phyloP scores from a whole-genome alignment of 192 early-diverging fungal species.

The Coemansia interrupta region DNA sequence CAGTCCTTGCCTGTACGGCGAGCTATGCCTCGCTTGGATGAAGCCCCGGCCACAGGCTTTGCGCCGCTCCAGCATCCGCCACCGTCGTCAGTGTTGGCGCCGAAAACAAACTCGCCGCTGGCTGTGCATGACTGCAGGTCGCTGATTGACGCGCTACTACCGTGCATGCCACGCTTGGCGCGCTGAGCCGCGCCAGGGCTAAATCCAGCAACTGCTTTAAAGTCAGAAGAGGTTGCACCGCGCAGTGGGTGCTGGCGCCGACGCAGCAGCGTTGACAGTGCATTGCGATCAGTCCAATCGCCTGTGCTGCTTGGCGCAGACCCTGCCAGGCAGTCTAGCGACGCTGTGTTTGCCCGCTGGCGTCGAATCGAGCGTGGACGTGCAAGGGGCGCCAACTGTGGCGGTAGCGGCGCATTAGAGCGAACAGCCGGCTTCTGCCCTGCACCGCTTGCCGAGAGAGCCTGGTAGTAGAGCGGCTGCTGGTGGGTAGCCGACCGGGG shows the following conservation, averaged over 20 bases:
- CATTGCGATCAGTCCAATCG: constrained; percentile 11
- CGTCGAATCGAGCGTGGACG: constrained; percentile 37
- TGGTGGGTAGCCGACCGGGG: background rate
- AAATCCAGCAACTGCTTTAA: constrained; percentile 45
- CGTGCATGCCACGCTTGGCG: constrained; percentile 30
- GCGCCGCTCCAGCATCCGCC: constrained; percentile 24
- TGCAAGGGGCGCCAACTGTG: constrained; percentile 14
- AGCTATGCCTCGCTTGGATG: constrained; percentile 10
- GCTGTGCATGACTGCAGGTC: constrained; percentile 43
- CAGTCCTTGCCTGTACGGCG: constrained; percentile 40
- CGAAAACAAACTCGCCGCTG: constrained; percentile 26
- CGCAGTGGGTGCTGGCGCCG: constrained; percentile 46
- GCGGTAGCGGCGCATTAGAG: background rate
- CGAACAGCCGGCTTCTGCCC: background rate
- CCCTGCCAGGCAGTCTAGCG: constrained; percentile 32
- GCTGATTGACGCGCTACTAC: constrained; percentile 35
- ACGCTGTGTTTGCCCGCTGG: constrained; percentile 46
- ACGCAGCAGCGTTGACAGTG: constrained; percentile 35
- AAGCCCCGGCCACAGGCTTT: background rate
- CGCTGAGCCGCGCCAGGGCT: constrained; percentile 49
- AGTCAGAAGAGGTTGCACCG: constrained; percentile 37
- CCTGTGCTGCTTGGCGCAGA: constrained; percentile 1
- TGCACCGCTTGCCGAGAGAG: constrained; percentile 12
- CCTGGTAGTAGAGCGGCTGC: constrained; percentile 37
- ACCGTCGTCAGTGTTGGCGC: constrained; percentile 13